Percentiles rank a stretch among this genome's conserved stretches.
Evolutionary conservation across 2,329 filamentous ascomycete species (phyloP).

Genomic region (Colletotrichum musicola): DNA sequence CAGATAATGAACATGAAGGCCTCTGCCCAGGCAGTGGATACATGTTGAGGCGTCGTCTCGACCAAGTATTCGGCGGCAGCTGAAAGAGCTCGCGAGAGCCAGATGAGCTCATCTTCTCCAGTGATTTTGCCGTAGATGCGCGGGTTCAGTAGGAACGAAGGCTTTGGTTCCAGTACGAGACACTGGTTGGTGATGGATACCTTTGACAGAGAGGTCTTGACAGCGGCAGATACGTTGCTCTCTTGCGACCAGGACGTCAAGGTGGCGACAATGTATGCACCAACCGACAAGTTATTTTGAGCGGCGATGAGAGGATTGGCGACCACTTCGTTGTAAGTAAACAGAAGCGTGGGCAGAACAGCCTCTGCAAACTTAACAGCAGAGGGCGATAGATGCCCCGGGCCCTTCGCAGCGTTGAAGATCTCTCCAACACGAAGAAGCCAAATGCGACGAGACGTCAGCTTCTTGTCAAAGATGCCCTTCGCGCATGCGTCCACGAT

Average conservation of each 20-base stretch:
- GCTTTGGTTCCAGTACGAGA: constrained; percentile 80
- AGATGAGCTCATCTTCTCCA: constrained; percentile 80
- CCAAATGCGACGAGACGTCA: constrained; percentile 84
- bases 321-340: constrained; percentile 82
- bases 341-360: constrained; percentile 68
- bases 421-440: constrained; percentile 79
- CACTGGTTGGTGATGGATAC: constrained; percentile 73
- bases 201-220: constrained; percentile 63
- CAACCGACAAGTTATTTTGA: constrained; percentile 85
- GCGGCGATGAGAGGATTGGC: constrained; percentile 83
- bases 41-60: constrained; percentile 59
- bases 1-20: constrained; percentile 84
- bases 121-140: constrained; percentile 86
- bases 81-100: constrained; percentile 79
- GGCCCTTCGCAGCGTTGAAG: constrained; percentile 61
- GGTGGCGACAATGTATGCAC: constrained; percentile 80
- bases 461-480: constrained; percentile 87
- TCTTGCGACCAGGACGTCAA: constrained; percentile 68
- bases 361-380: constrained; percentile 66
- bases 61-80: constrained; percentile 69
- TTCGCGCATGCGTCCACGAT: constrained; percentile 81
- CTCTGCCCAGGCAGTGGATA: constrained; percentile 83
- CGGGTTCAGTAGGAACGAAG: constrained; percentile 87
- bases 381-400: constrained; percentile 42
- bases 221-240: constrained; percentile 66